Conservation (phyloP, 2,329 filamentous ascomycete species). For the Torrubiellomyces zombiae region DNA sequence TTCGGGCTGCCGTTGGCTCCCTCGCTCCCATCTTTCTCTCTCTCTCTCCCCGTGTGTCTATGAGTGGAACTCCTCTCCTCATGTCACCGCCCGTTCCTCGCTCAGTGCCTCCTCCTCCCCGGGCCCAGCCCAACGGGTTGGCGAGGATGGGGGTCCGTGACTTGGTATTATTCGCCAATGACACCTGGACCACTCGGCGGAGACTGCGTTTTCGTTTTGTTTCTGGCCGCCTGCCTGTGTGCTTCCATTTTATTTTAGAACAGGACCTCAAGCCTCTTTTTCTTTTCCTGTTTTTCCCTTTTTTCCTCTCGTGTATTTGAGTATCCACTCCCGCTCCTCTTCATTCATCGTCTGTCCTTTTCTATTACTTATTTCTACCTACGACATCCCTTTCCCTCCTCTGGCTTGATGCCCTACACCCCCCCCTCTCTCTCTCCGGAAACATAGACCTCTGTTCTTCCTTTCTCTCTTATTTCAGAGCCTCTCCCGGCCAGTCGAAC, state of each 20-base stretch:
- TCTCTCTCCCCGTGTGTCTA: constrained; percentile 3
- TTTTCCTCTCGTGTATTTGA: constrained; percentile 11
- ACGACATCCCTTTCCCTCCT: no score
- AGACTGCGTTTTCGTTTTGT: no score
- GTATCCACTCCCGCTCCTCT: constrained; percentile 16
- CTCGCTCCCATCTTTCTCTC: constrained; percentile 6
- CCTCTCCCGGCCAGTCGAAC: no score
- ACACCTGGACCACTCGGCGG: no score
- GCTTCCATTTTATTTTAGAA: no score
- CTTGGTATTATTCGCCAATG: no score
- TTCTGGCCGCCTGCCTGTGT: no score
- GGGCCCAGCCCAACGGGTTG: constrained; percentile 6
- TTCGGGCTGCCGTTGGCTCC: constrained; percentile 1
- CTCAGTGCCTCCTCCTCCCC: constrained; percentile 12
- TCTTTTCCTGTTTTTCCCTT: constrained; percentile 2
- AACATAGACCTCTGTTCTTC: constrained; percentile 14
- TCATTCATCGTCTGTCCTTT: no score
- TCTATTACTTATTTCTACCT: no score
- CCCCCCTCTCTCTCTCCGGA: constrained; percentile 10
- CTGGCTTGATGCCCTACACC: constrained; percentile 1
- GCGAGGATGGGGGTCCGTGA: constrained; percentile 2
- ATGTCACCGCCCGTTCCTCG: constrained; percentile 19
- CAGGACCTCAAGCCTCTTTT: no score
- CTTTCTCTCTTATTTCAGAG: constrained; percentile 8
- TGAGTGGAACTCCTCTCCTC: constrained; percentile 7